These are phyloP conservation scores for Aspergillus asperescens DNA, from an alignment of 495 filamentous ascomycete genomes.

Conservation along the genomic window DNA sequence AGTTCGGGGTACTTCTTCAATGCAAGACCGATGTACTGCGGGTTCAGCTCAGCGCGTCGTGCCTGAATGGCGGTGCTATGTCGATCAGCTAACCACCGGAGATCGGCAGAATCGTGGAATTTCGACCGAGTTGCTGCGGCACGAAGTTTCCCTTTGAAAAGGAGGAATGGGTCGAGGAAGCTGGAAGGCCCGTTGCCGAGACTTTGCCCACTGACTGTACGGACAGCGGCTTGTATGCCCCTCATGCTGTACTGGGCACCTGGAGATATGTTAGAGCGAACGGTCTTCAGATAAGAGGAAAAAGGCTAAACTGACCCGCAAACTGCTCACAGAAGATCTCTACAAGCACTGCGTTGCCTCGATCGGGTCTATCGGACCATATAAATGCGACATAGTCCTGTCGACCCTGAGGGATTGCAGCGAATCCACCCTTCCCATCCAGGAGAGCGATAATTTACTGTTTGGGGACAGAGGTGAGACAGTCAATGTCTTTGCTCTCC, in stretches of 20 bases:
- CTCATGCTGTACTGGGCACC: constrained; percentile 14
- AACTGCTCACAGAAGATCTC: constrained; percentile 12
- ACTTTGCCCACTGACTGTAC: constrained; percentile 13
- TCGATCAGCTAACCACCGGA: constrained; percentile 15
- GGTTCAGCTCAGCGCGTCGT: constrained; percentile 7
- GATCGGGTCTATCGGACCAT: constrained; percentile 11
- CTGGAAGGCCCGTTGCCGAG: constrained; percentile 14
- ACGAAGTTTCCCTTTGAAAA: constrained; percentile 28
- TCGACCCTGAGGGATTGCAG: constrained; percentile 1
- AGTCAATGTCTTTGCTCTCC: constrained; percentile 5
- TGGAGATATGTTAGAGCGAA: constrained; percentile 4
- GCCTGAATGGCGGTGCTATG: constrained; percentile 4
- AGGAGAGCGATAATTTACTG: neutral
- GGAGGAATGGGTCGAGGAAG: constrained; percentile 21
- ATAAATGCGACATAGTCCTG: constrained; percentile 7
- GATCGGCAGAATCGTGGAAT: constrained; percentile 21
- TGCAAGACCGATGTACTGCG: constrained; percentile 13
- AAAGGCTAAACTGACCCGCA: neutral
- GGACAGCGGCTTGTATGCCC: constrained; percentile 9
- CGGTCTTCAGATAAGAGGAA: neutral
- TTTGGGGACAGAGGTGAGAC: constrained; percentile 1
- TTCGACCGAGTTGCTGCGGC: constrained; percentile 21
- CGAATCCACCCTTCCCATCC: neutral
- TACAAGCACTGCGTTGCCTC: constrained; percentile 1
- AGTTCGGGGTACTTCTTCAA: constrained; percentile 13